Conservation (phyloP, 2,329 filamentous ascomycete genomes). For the Aspergillus pseudotamarii region DNA sequence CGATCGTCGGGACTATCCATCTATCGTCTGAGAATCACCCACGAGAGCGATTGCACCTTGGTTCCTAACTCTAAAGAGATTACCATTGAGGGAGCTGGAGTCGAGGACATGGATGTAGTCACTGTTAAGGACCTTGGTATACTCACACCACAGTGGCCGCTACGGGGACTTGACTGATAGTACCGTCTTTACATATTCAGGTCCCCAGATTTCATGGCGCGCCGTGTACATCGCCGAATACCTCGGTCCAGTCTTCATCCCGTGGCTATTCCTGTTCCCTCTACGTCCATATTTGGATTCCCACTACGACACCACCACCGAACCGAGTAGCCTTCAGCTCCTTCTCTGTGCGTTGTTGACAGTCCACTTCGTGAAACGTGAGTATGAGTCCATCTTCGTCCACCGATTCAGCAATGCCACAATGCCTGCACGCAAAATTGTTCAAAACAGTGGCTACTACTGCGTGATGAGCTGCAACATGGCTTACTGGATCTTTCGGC, state of each 20-base stretch:
- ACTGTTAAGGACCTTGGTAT: constrained; percentile 92
- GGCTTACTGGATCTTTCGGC: constrained; percentile 82
- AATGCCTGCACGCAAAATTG: constrained; percentile 90
- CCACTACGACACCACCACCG: constrained; percentile 49
- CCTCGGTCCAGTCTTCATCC: constrained; percentile 85
- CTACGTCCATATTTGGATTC: constrained; percentile 74
- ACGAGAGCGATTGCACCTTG: constrained; percentile 62
- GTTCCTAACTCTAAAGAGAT: constrained; percentile 57
- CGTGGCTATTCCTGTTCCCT: constrained; percentile 70
- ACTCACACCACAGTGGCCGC: constrained; percentile 17
- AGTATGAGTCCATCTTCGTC: constrained; percentile 89
- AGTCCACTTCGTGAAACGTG: constrained; percentile 90
- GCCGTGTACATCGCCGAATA: constrained; percentile 97
- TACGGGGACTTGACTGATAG: neutral
- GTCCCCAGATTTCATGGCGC: constrained; percentile 86
- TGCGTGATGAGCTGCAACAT: constrained; percentile 81
- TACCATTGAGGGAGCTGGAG: constrained; percentile 57
- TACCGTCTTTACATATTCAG: constrained; percentile 47
- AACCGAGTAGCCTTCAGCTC: constrained; percentile 68
- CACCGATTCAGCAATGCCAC: constrained; percentile 94
- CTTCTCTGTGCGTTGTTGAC: constrained; percentile 74
- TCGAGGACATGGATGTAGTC: constrained; percentile 64
- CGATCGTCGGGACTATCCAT: constrained; percentile 56
- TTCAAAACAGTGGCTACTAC: constrained; percentile 96
- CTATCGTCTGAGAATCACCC: constrained; percentile 65